Evolutionary conservation across 2,329 filamentous ascomycete genomes (phyloP), one percentile per base, ranked within the genome.

Genomic region (Pseudogymnoascus sp.): DNA sequence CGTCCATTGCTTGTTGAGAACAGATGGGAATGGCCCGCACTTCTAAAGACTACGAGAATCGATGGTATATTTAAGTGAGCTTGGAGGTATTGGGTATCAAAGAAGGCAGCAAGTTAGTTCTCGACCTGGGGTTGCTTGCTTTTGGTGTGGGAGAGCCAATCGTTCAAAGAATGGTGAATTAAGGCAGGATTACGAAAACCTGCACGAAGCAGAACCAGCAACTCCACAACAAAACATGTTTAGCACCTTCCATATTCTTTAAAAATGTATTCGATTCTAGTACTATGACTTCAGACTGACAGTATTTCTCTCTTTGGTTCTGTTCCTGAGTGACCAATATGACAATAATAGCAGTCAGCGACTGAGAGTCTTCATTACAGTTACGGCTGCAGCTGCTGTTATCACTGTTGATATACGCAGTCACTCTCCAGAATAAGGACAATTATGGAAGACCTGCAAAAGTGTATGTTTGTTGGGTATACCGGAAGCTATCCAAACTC

Each of bases 381-480:
- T 21, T 21, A 21, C 21, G 21, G 21, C 21, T 21, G 21, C 21
- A 21, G 21, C 2, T 21, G 21, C 21, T 21, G 21, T 21, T 21
- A 21, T 21, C 21, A 21, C 21, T 21, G 21, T 21, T 21, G 21
- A 21, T 21, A 21, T 21, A 21, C 21, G 21, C 21, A 21, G 21
- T 21, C 21, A 21, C 21, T 21, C 21, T 21, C 21, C 12, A 13
- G 12, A 40, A 40, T 13, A 40, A 15, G 12, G 12, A 33, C 29
- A 33, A 18, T 12, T 18, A 33, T 18, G 48, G 48, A 40, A 15
- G 58, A 21, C 18, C 37, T 27, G 58, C 35, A 27, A 59, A 42
- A 42, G 58, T 59, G 48, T 18, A 29, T 31, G 21, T 31, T 31
- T 59, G 13, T 59, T 42, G 37, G 58, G 58, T 37, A 48, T 48